These are phyloP conservation scores for Arachis hypogaea DNA, from an alignment of 306 rosid species.

Conservation along the genomic window DNA sequence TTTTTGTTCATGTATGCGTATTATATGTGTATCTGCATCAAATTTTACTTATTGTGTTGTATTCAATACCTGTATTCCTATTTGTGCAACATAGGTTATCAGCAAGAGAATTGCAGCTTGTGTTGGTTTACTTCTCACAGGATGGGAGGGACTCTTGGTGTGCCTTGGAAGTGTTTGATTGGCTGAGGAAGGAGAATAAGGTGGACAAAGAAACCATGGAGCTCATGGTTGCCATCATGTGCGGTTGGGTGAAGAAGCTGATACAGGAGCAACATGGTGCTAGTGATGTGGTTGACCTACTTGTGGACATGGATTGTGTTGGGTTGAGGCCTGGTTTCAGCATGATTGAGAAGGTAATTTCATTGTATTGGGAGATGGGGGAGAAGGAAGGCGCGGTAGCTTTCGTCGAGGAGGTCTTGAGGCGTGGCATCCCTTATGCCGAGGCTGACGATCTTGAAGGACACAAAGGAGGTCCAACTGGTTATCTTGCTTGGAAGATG, in stretches of 20 bases:
- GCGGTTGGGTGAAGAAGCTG: slow-evolving; percentile 89
- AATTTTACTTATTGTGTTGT: too few species aligned
- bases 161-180: slow-evolving; percentile 96
- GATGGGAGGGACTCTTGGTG: slow-evolving; percentile 99
- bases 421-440: slow-evolving; percentile 59
- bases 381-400: slow-evolving; percentile 66
- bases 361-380: slow-evolving; percentile 94
- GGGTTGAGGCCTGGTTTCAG: slow-evolving; percentile 90
- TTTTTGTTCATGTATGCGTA: too few species aligned
- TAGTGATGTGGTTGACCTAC: slow-evolving; percentile 85
- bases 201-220: slow-evolving; percentile 98
- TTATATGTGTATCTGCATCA: too few species aligned
- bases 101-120: slow-evolving; percentile 86
- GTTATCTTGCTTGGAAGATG: slow-evolving; percentile 99
- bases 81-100: slow-evolving; percentile 58
- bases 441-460: slow-evolving; percentile 60
- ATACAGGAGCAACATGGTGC: slow-evolving; percentile 65
- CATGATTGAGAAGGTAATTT: slow-evolving; percentile 93
- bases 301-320: slow-evolving; percentile 96
- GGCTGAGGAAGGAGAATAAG: slow-evolving; percentile 90
- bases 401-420: slow-evolving; percentile 82
- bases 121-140: slow-evolving; percentile 87
- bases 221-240: slow-evolving; percentile 93
- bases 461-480: slow-evolving; percentile 89
- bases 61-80: too few species aligned